These are phyloP conservation scores for Septoria petroselini DNA, from an alignment of 2,329 filamentous ascomycete species.

Conservation along the genomic window DNA sequence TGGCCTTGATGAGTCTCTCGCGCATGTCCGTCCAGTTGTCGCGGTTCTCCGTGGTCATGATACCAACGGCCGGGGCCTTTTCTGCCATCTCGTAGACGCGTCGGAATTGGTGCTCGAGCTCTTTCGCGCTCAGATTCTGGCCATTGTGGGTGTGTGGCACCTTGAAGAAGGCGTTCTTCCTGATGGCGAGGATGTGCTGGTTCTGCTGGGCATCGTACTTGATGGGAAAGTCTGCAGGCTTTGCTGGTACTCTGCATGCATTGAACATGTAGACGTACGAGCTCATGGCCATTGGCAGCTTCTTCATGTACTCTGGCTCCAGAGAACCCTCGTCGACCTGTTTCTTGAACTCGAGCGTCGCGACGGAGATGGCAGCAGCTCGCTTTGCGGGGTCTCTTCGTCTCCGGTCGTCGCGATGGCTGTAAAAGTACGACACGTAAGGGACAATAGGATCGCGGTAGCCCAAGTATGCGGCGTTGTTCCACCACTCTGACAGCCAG, in stretches of 20 bases:
- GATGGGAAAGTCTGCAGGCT: conserved; percentile 74
- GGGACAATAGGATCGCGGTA: conserved; percentile 96
- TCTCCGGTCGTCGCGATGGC: conserved; percentile 86
- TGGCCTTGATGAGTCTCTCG: conserved; percentile 69
- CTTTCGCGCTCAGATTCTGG: conserved; percentile 79
- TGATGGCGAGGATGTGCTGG: conserved; percentile 83
- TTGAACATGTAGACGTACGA: conserved; percentile 99
- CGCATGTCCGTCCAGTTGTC: conserved; percentile 86
- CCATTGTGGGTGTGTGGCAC: conserved; percentile 76
- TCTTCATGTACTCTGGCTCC: conserved; percentile 99
- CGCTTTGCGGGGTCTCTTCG: conserved; percentile 87
- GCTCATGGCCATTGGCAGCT: conserved; percentile 95
- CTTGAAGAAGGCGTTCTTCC: conserved; percentile 98
- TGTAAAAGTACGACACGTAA: conserved; percentile 99
- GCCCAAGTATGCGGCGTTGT: conserved; percentile 83
- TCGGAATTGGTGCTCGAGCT: conserved; percentile 86
- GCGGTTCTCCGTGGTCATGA: conserved; percentile 86
- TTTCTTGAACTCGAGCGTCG: conserved; percentile 88
- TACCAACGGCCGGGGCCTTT: conserved; percentile 70
- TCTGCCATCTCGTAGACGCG: conserved; percentile 77
- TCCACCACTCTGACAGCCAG: conserved; percentile 99
- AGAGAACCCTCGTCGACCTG: conserved; percentile 77
- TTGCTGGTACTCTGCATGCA: conserved; percentile 76
- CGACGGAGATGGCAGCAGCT: conserved; percentile 83
- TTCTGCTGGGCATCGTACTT: conserved; percentile 74